These are phyloP conservation scores for Bondarzewia mesenterica DNA, from an alignment of 1,284 basidiomycete genomes.

Conservation along the genomic window DNA sequence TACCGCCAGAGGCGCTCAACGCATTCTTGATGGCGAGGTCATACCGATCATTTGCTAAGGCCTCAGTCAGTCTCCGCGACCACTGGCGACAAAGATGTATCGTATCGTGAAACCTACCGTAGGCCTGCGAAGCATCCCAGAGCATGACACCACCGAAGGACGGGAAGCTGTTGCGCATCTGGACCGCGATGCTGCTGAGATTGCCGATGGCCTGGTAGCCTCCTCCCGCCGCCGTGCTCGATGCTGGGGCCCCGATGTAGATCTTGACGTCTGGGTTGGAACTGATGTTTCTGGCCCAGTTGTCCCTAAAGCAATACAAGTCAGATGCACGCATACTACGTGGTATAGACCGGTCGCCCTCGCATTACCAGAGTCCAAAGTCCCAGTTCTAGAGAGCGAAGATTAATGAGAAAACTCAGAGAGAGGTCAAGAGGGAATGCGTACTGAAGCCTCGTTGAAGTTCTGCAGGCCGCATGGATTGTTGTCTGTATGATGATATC, in stretches of 20 bases:
- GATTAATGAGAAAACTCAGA: background rate
- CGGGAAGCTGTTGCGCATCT: constrained; percentile 56
- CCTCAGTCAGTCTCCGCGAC: background rate
- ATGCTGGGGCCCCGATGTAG: constrained; percentile 53
- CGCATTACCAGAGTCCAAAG: constrained; percentile 48
- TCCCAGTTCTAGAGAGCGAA: constrained; percentile 35
- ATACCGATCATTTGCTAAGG: constrained; percentile 50
- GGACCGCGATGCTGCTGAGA: constrained; percentile 39
- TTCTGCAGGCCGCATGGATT: constrained; percentile 41
- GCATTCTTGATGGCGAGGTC: constrained; percentile 56
- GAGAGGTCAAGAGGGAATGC: constrained; percentile 11
- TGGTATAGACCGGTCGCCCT: too few relatives aligned
- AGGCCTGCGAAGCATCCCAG: constrained; percentile 67
- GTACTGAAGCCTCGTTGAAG: constrained; percentile 31
- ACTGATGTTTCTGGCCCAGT: constrained; percentile 48
- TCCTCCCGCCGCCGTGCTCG: constrained; percentile 47
- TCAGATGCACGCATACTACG: too few relatives aligned
- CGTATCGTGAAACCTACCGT: constrained; percentile 37
- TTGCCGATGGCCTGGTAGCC: constrained; percentile 42
- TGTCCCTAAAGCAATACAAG: constrained; percentile 34
- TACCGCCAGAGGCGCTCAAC: constrained; percentile 50
- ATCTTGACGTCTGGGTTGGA: constrained; percentile 54
- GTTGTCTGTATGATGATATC: constrained; percentile 31
- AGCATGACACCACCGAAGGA: constrained; percentile 69
- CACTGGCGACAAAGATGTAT: background rate